Base-by-base conservation (phyloP, 2,329 filamentous ascomycete genomes). In the Monascus ruber region DNA sequence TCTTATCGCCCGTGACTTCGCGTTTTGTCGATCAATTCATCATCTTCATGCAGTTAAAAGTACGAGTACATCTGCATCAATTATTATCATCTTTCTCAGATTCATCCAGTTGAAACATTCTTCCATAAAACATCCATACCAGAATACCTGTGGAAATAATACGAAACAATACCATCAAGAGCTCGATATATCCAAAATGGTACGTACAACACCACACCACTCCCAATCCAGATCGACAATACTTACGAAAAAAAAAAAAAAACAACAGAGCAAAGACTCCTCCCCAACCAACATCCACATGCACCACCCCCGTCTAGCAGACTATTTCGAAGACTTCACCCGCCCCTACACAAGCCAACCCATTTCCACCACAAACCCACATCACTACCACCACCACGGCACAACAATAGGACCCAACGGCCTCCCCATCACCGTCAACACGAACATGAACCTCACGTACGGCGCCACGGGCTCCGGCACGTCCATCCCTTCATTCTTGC, bases 241-340 rank as follows among this genome's bases (percentile, higher is more conserved):
- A 24, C 34, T 26, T 25, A 9, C 36, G 34, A 35, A 37, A 31
- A 42, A 38, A 33, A 31, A 33, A 35, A 37, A 31, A 42, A 38
- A 33, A 31, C 42, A 43, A 32, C 47, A 70, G 68, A 68, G 67
- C 52, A 69, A 68, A 63, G 68, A 71, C 52, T 69, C 68, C 49
- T 68, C 68, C 43, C 53, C 60, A 44, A 69, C 65, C 26, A 59
- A 70, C 48, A 53, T 71, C 40, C 68, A 71, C 58, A 62, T 70
- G 56, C 63, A 65, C 53, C 59, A 69, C 26, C 63, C 68, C 3
- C 65, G 63, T 8, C 59, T 68, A 33, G 68, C 68, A 37, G 68
- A 71, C 50, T 57, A 66, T 47, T 70, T 70, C 50, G 68, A 71
- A 59, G 68, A 68, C 52, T 69, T 69, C 50, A 68, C 64, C 27